Percentiles rank a stretch among this genome's conserved stretches.
Evolutionary conservation across 2,329 filamentous ascomycete genomes (phyloP).

Genomic region (Hypoxylon sp.): DNA sequence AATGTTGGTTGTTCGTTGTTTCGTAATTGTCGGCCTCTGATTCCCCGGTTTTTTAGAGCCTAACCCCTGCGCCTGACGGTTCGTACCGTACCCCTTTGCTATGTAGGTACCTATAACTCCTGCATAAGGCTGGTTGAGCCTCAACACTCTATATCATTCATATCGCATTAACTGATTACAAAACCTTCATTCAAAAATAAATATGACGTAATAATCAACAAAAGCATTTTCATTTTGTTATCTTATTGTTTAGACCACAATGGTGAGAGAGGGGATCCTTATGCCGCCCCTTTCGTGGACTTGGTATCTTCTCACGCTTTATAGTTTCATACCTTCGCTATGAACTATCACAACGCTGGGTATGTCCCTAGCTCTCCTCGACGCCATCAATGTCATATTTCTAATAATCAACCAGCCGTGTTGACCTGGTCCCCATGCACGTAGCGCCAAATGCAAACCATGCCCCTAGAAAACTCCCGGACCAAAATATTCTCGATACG

Average conservation of each 20-base stretch:
- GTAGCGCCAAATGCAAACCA: constrained; percentile 35
- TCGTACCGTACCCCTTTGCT: not conserved
- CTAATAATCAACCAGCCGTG: constrained; percentile 30
- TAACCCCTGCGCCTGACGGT: not conserved
- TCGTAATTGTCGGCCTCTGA: constrained; percentile 26
- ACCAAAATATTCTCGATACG: constrained; percentile 26
- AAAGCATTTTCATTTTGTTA: constrained; percentile 17
- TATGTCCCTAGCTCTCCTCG: constrained; percentile 28
- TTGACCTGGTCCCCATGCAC: constrained; percentile 27
- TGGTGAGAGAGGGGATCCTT: not conserved
- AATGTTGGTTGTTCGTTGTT: constrained; percentile 15
- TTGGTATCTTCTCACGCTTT: constrained; percentile 14
- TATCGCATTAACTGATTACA: not conserved
- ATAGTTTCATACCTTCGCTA: constrained; percentile 14
- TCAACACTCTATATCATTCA: constrained; percentile 19
- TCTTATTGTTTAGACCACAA: constrained; percentile 1
- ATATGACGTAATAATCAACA: not conserved
- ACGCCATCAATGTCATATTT: constrained; percentile 22
- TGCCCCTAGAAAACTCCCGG: constrained; percentile 34
- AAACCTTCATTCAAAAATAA: not conserved
- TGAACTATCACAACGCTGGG: constrained; percentile 28
- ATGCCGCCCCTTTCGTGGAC: not conserved
- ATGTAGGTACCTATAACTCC: constrained; percentile 11
- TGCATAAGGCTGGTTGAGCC: constrained; percentile 32
- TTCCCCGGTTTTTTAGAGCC: constrained; percentile 36